These are phyloP conservation scores for Cystoderma amianthinum DNA, from an alignment of 768 basidiomycete species.

Conservation along the genomic window DNA sequence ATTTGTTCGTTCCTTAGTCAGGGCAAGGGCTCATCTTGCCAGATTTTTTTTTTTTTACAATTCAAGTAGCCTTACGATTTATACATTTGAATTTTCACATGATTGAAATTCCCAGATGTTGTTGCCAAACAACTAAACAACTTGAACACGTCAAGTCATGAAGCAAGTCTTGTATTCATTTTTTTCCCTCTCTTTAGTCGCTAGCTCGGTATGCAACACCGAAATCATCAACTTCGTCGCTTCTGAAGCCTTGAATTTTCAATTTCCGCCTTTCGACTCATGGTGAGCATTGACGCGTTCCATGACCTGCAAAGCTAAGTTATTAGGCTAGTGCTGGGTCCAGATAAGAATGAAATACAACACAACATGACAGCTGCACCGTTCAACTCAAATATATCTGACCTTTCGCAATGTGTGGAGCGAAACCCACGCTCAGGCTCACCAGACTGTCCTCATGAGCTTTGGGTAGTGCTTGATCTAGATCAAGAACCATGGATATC, in stretches of 20 bases:
- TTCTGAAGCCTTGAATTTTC: constrained; percentile 13
- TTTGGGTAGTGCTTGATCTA: constrained; percentile 43
- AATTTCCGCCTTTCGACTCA: constrained; percentile 11
- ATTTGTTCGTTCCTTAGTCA: too few relatives aligned
- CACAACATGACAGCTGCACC: constrained; percentile 36
- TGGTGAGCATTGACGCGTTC: constrained; percentile 17
- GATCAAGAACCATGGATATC: constrained; percentile 30
- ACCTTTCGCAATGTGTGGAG: constrained; percentile 1
- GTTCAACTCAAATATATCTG: constrained; percentile 20
- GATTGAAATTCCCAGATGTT: too few relatives aligned
- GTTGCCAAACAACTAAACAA: too few relatives aligned
- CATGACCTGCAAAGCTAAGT: background rate
- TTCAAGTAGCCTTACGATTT: too few relatives aligned
- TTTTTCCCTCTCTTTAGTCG: too few relatives aligned
- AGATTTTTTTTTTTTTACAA: too few relatives aligned
- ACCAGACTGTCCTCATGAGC: constrained; percentile 33
- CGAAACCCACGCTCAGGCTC: too few relatives aligned
- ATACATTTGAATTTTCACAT: too few relatives aligned
- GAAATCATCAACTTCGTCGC: constrained; percentile 57
- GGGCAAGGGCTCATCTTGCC: too few relatives aligned
- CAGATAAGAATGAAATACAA: constrained; percentile 21
- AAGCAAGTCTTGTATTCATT: too few relatives aligned
- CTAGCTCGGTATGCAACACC: constrained; percentile 51
- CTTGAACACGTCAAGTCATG: too few relatives aligned
- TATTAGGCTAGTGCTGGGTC: constrained; percentile 32